Percentiles rank a stretch among this genome's conserved stretches.
phyloP scores from a whole-genome alignment of 1,284 basidiomycete species.

The Cutaneotrichosporon arboriforme region DNA sequence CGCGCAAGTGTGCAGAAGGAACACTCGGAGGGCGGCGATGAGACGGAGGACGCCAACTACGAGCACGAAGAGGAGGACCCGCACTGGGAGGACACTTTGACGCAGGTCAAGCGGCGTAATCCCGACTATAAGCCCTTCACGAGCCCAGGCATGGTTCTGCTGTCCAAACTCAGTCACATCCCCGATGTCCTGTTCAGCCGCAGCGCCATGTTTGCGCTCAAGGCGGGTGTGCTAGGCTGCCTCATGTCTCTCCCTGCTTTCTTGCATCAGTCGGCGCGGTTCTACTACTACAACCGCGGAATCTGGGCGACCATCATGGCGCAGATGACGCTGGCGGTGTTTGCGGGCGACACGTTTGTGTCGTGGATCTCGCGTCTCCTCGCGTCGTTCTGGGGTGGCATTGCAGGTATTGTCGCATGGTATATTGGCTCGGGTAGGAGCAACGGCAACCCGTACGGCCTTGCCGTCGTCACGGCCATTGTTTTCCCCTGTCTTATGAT shows the following conservation, averaged over 20 bases:
- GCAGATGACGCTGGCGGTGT: slow-evolving; percentile 17
- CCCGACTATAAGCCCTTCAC: slow-evolving; percentile 47
- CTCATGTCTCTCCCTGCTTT: slow-evolving; percentile 41
- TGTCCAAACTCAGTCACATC: slow-evolving; percentile 29
- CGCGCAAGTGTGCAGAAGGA: slow-evolving; percentile 1
- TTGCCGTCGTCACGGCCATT: slow-evolving; percentile 65
- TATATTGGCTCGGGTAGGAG: slow-evolving; percentile 66
- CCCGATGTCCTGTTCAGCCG: slow-evolving; percentile 36
- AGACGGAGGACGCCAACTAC: slow-evolving; percentile 3
- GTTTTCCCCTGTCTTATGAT: slow-evolving; percentile 60
- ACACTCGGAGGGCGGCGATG: slow-evolving; percentile 2
- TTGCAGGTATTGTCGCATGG: slow-evolving; percentile 56
- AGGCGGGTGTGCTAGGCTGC: slow-evolving; percentile 67
- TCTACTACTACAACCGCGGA: slow-evolving; percentile 44
- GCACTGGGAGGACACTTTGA: slow-evolving; percentile 18
- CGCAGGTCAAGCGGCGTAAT: slow-evolving; percentile 38
- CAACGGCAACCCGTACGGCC: slow-evolving; percentile 62
- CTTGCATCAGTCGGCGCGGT: slow-evolving; percentile 32
- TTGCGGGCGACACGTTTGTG: slow-evolving; percentile 64
- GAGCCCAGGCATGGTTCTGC: slow-evolving; percentile 27
- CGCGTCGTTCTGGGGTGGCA: slow-evolving; percentile 64
- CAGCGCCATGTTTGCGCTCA: slow-evolving; percentile 63
- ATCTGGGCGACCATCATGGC: slow-evolving; percentile 41
- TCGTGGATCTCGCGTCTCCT: slow-evolving; percentile 60
- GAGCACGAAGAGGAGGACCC: slow-evolving; percentile 8